Base-by-base conservation (phyloP, 441 rosid genomes). In the Arabidopsis lyrata region DNA sequence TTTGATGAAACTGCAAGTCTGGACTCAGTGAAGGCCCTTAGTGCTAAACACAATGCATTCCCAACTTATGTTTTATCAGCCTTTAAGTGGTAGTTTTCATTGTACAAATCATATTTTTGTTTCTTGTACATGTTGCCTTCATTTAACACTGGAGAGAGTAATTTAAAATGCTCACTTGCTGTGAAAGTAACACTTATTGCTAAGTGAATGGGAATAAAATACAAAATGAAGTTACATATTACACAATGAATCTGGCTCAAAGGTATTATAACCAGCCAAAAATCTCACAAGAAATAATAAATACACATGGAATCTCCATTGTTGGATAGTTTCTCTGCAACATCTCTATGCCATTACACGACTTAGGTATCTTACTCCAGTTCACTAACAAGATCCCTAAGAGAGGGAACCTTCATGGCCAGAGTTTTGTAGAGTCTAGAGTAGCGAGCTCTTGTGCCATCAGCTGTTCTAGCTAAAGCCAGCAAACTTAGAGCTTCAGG, bases 381-480 rank as follows among this genome's bases (percentile, higher is more conserved):
- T 86, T 91, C 98, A 5, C 90, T 86, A 18, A 96, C 92, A 27
- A 96, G 85, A 73, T 88, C 96, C 88, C 92, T 85, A 47, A 93
- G 82, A 2, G 99, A 89, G 18, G 98, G 99, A 68, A 96, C 97
- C 82, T 91, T 96, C 97, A 90, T 91, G 45, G 98, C 99, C 72
- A 96, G 82, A 59, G 99, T 96, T 83, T 97, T 84, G 81, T 93
- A 96, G 70, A 96, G 83, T 73, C 99, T 88, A 39, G 99, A 93
- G 81, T 93, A 96, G n/a, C 99, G 91, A 34, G 97, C 97, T 56
- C 97, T 82, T 11, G 98, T 93, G 27, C 98, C 98, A 15, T 96
- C 99, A 5, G 97, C 95, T 8, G 97, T 93, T 83, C 93, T 88
- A n/a, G 98, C 97, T 2, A 91, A 73, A 18, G 98, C 98, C 10